Base-by-base conservation (phyloP, 2,329 filamentous ascomycete species). In the Venturia oleaginea region DNA sequence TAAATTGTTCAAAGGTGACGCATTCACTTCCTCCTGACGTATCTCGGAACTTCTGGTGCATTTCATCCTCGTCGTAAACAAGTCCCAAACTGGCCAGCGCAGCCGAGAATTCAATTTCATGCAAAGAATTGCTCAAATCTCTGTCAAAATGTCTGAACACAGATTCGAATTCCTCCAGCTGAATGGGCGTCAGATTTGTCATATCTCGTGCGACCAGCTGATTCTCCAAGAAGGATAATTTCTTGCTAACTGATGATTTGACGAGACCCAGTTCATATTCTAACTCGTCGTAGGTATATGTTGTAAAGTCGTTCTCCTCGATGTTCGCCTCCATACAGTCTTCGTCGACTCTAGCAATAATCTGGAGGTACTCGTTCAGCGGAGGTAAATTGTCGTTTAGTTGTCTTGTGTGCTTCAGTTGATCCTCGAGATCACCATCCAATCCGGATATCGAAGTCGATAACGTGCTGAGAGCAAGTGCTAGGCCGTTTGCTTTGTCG, bases 281-380 rank as follows among this genome's bases (percentile, higher is more conserved):
- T 51, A 99, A 83, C 77, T 99, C 94, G 73, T 99, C 94, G 75
- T 97, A 94, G 11, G 93, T 96, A 77, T 97, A 97, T 10, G 93
- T 97, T n/a, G 94, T 99, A 76, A 94, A 97, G 79, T 99, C 94
- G 76, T 99, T 99, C 72, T 99, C 94, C 76, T 99, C 94, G 68
- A 99, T 97, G 74, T 99, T 97, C 67, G 94, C 94, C 79, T 97
- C 93, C 66, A 88, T 84, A 74, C 94, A 99, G 77, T 96, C 91
- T 68, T 86, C 85, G 72, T 97, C 92, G 59, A 97, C 84, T 13
- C 85, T 86, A 17, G 86, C 90, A 72, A 99, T 97, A 68, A 91
- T 90, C 67, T 91, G 87, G 48, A 99, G 83, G 73, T 95, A 99
- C 66, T 90, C 85, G 70, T 97, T 92, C n/a, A 99, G 82, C 3